Base-by-base conservation (phyloP, 106 monocot species). In the Vanilla planifolia region DNA sequence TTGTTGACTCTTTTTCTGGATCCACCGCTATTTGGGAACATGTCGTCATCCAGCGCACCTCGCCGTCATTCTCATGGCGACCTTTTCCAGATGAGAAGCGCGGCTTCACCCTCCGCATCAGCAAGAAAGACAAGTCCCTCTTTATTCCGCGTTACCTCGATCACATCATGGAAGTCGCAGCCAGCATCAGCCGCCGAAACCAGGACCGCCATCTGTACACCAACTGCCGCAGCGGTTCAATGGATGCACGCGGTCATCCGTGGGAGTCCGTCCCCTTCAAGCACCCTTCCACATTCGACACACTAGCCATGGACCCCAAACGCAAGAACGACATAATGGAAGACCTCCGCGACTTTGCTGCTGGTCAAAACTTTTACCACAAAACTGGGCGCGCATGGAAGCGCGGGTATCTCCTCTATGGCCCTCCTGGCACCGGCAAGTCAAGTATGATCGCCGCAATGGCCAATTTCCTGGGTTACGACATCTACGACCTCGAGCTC, bases 191-290 rank as follows among this genome's bases (percentile, higher is more conserved):
- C 15, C 80, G 88, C 39, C 51, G 43, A 47, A 88, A 64, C 76
- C 67, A 81, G 51, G 92, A 92, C 34, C 67, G 92, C 14, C 67
- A 84, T n/a, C 66, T 90, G 16, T 82, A 79, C 71, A 85, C 85
- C 28, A 85, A 86, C 68, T 70, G 82, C 4, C 73, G 80, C 30
- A 79, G 85, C 43, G 76, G 68, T 32, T 14, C 61, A 37, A 51
- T 81, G 43, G 88, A 93, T 27, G n/a, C 76, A 8, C 75, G 84
- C 6, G 81, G 84, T 28, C 29, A 73, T 25, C 90, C 90, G 8
- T 93, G 88, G 92, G 88, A 88, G 40, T 77, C 81, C 4, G 93
- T 93, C 5, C 93, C 93, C 0, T 93, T 93, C 75, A 89, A 89
- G 71, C 93, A 93, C 58, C 93, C 93, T 4, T 76, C 73, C 70